phyloP scores from a whole-genome alignment of 805 yeast species.

The Candida coleopterorum region DNA sequence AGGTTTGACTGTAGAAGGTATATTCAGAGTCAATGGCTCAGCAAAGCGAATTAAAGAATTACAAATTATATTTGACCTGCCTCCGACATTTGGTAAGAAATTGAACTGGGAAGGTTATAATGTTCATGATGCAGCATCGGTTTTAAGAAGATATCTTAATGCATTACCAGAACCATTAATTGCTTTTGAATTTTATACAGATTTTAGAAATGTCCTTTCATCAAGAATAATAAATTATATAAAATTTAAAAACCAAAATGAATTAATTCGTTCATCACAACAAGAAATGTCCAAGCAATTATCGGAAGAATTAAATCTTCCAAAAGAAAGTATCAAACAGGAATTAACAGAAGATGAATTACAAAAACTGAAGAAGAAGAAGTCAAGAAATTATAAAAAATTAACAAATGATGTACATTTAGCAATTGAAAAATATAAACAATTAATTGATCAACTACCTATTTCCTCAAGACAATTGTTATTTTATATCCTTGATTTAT shows the following conservation, averaged over 20 bases:
- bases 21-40: conserved; percentile 90
- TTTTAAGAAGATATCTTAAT: conserved; percentile 79
- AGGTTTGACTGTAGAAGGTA: conserved; percentile 80
- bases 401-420: conserved; percentile 60
- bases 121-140: conserved; percentile 94
- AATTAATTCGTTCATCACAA: not conserved
- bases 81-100: conserved; percentile 87
- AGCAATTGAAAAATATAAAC: conserved; percentile 68
- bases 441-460: conserved; percentile 65
- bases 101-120: conserved; percentile 90
- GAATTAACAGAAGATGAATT: conserved; percentile 4
- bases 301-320: not conserved
- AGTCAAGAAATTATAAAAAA: conserved; percentile 49
- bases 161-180: conserved; percentile 89
- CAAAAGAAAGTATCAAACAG: not conserved
- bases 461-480: conserved; percentile 74
- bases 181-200: conserved; percentile 70
- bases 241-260: conserved; percentile 40
- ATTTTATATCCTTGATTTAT: conserved; percentile 79
- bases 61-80: conserved; percentile 75
- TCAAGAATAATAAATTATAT: conserved; percentile 61
- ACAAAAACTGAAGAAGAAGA: conserved; percentile 20
- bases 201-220: conserved; percentile 71
- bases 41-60: conserved; percentile 81
- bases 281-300: not conserved